phyloP scores from a whole-genome alignment of 2,329 filamentous ascomycete genomes.

The Phaeophleospora eucalypticola region DNA sequence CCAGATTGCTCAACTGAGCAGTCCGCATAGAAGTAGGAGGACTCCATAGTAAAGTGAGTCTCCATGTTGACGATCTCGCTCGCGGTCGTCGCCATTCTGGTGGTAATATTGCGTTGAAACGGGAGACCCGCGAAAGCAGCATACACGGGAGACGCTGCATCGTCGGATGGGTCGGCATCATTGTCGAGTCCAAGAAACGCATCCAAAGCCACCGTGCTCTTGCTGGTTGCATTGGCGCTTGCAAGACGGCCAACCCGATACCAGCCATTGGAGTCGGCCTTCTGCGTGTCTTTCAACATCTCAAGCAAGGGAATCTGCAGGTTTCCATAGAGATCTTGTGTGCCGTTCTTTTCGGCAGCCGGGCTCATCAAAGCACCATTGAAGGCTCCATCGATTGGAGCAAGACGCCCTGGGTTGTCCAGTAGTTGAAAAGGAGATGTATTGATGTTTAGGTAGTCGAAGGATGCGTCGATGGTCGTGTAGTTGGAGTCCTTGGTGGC shows the following conservation, averaged over 20 bases:
- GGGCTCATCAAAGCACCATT: conserved; percentile 11
- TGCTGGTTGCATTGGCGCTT: conserved; percentile 6
- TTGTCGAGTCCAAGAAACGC: conserved; percentile 2
- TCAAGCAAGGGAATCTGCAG: conserved; percentile 18
- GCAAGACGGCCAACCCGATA: conserved; percentile 7
- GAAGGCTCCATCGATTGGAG: conserved; percentile 10
- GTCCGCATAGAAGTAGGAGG: conserved; percentile 9
- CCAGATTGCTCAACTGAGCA: conserved; percentile 1
- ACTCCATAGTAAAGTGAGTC: conserved; percentile 10
- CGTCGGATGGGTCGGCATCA: conserved; percentile 5
- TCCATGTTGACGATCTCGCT: conserved; percentile 3
- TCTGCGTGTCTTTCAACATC: conserved; percentile 4
- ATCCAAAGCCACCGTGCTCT: conserved; percentile 3
- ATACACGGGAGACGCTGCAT: neutral
- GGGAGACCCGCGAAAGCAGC: conserved; percentile 8
- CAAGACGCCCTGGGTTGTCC: neutral
- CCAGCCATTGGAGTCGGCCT: conserved; percentile 11
- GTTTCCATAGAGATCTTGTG: conserved; percentile 16
- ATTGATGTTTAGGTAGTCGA: conserved; percentile 9
- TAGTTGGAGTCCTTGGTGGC: conserved; percentile 2
- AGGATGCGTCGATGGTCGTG: conserved; percentile 6
- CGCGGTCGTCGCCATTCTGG: neutral
- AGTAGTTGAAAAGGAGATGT: conserved; percentile 5
- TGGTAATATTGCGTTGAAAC: neutral
- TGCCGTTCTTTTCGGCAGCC: conserved; percentile 10